Base-by-base conservation (phyloP, 495 filamentous ascomycete genomes). In the Xylaria longipes region DNA sequence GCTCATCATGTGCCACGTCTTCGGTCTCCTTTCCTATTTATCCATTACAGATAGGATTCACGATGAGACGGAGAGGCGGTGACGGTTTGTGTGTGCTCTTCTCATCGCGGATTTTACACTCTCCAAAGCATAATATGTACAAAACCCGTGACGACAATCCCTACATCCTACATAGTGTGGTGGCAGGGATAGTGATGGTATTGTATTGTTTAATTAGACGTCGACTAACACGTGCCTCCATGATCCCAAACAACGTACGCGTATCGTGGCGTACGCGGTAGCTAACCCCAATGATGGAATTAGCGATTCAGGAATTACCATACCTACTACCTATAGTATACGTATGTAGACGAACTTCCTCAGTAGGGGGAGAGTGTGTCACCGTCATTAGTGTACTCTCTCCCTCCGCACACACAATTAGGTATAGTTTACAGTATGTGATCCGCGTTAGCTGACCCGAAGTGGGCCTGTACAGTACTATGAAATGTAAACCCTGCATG, bases 1-100 rank as follows among this genome's bases (percentile, higher is more conserved):
- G 63, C 63, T 66, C 63, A 66, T 37, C 45, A 37, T 50, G 63
- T 52, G 63, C 63, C 63, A 66, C 63, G 63, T 66, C 63, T 64
- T 37, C 63, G 31, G 5, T 66, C 7, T 33, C n/a, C 31, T 37
- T 33, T 52, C 63, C 17, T 17, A 65, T 48, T 33, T 29, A 43
- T 31, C 39, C 22, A 65, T 22, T 33, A 20, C 37, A 48, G 39
- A 31, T 45, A 66, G 22, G 46, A 15, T 54, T 8, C 27, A 41
- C 29, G 5, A 29, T 33, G 31, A 56, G n/a, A 35, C 20, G 65
- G 48, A 67, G 65, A 67, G 48, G 65, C 48, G 65, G 65, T 67
- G 46, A 67, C 46, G 35, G 22, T 22, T 4, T 33, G 1, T 25
- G 62, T 11, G 46, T 50, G 25, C 29, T 37, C 29, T 37, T 41